Evolutionary conservation across 169 alveolate genomes (phyloP), one percentile per base, ranked within the genome.

Genomic region (Besnoitia besnoiti): DNA sequence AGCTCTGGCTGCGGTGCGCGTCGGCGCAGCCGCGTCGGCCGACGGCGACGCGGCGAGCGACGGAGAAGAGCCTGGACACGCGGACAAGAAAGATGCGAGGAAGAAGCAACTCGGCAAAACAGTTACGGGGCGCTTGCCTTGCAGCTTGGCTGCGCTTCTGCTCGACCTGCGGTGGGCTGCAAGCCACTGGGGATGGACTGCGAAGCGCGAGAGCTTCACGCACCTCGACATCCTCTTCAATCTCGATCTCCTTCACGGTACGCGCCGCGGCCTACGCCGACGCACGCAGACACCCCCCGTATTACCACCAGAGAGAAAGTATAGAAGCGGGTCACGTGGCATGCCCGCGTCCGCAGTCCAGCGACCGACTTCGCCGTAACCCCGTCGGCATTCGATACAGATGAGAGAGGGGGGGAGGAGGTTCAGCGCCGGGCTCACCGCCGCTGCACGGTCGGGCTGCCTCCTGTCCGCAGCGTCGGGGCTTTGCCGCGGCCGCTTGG

Each of bases 121-220:
- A 51, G 59, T 42, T 30, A 42, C 59, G 37, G 87, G 87, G 33
- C 40, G 87, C 61, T 30, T 77, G 59, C 87, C 87, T 4, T 77
- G 87, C 87, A 44, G 87, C 33, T 30, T 77, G 30, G 87, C 87
- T 27, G 87, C 87, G 4, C 47, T 77, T 16, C 87, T 40, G 37
- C 87, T 77, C 50, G 44, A 77, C 21, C 55, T 77, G 33, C 55
- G 87, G 59, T 37, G 87, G 55, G 87, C 35, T 0, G 49, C 59
- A 5, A 14, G 14, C 24, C 80, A 42, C 46, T 33, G 12, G 47
- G 80, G 46, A 42, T 67, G 80, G 80, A 5, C n/a, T 5, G 24
- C 5, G 24, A 49, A 55, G 67, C 12, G 24, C 33, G 67, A 55
- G 30, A 55, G 24, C 67, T 55, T 55, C 67, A 3, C 12, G 30